These are phyloP conservation scores for Ophiostoma ips DNA, from an alignment of 2,329 filamentous ascomycete species.

Conservation along the genomic window DNA sequence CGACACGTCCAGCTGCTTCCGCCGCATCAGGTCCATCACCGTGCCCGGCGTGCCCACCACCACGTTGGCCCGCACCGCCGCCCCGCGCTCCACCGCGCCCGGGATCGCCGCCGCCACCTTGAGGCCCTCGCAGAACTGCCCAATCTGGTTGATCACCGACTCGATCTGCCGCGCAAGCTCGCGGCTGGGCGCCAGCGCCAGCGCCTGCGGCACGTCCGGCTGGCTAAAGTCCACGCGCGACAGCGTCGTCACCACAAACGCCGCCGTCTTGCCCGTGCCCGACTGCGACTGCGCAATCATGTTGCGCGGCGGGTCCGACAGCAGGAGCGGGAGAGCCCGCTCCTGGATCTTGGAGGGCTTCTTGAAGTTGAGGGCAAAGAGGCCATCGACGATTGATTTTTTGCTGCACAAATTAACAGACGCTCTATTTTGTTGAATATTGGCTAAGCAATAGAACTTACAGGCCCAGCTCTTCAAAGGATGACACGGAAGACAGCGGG, in stretches of 20 bases:
- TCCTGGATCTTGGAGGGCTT: conserved; percentile 98
- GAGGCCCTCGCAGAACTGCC: conserved; percentile 65
- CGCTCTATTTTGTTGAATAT: too few relatives aligned
- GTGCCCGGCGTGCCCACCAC: conserved; percentile 92
- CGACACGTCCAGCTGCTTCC: conserved; percentile 56
- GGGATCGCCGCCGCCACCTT: conserved; percentile 73
- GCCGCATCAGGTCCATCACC: conserved; percentile 72
- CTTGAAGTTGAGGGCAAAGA: conserved; percentile 71
- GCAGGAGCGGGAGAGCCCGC: conserved; percentile 77
- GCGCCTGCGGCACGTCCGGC: conserved; percentile 61
- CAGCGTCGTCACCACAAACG: conserved; percentile 85
- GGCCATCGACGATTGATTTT: conserved; percentile 58
- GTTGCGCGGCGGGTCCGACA: conserved; percentile 75
- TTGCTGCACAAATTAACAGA: too few relatives aligned
- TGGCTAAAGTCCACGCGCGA: conserved; percentile 66
- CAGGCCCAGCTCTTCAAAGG: conserved; percentile 73
- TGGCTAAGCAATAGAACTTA: too few relatives aligned
- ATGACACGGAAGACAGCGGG: conserved; percentile 71
- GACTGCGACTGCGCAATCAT: conserved; percentile 99
- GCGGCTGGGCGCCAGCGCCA: conserved; percentile 82
- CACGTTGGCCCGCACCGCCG: conserved; percentile 59
- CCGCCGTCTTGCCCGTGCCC: conserved; percentile 93
- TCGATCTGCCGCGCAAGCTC: conserved; percentile 93
- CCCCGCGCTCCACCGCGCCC: conserved; percentile 53
- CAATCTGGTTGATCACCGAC: conserved; percentile 70